Conservation (phyloP, 352 stramenopile genomes). For the Pythium angustatum region DNA sequence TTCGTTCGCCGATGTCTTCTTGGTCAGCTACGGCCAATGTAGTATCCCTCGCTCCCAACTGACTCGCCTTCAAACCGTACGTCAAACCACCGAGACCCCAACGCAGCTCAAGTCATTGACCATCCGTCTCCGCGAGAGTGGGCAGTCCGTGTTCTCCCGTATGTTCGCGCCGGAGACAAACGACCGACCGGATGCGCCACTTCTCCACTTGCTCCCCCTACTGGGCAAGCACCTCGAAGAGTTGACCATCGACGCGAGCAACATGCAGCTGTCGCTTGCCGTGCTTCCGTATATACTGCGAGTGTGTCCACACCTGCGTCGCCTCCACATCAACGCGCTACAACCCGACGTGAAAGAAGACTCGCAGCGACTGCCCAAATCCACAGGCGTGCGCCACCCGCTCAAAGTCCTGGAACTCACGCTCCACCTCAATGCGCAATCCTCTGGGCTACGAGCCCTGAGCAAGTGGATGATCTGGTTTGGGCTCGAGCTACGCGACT, state of each 20-base stretch:
- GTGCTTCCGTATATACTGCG: conserved; percentile 9
- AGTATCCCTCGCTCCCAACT: conserved; percentile 7
- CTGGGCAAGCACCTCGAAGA: conserved; percentile 15
- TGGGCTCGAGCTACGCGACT: not conserved
- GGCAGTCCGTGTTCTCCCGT: too few species aligned
- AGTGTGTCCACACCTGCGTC: conserved; percentile 12
- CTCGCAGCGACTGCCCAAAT: not conserved
- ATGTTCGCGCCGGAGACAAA: too few species aligned
- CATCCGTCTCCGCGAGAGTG: conserved; percentile 5
- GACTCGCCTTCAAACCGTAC: not conserved
- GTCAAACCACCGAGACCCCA: not conserved
- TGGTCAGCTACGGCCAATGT: conserved; percentile 19
- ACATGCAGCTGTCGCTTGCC: not conserved
- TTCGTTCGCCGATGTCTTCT: conserved; percentile 2
- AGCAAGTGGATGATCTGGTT: not conserved
- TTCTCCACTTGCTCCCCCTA: not conserved
- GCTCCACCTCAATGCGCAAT: conserved; percentile 1
- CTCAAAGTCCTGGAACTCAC: not conserved
- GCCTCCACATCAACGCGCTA: too few species aligned
- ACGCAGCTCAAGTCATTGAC: conserved; percentile 1
- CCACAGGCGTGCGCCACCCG: conserved; percentile 4
- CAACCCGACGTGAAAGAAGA: conserved; percentile 12
- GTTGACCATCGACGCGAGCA: conserved; percentile 3
- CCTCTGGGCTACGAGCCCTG: not conserved
- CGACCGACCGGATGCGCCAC: conserved; percentile 7